Percentiles rank a stretch among this genome's conserved stretches.
These are phyloP conservation scores for Penicillium daleae DNA, from an alignment of 495 filamentous ascomycete species.

Conservation along the genomic window DNA sequence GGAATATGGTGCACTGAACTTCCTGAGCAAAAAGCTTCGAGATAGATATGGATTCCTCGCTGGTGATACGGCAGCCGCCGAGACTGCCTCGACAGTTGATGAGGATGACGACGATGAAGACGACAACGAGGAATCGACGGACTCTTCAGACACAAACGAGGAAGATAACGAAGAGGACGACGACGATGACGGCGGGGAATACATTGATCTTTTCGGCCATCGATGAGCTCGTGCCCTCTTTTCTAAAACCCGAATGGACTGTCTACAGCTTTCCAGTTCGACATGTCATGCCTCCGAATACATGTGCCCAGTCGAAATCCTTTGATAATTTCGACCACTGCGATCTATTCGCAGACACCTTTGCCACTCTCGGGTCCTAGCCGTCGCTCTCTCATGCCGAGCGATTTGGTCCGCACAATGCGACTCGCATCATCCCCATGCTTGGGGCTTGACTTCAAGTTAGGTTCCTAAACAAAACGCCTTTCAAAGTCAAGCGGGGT, in stretches of 20 bases:
- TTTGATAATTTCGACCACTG: background rate
- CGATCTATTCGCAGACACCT: background rate
- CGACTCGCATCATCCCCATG: background rate
- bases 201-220: conserved; percentile 74
- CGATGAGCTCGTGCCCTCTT: conserved; percentile 41
- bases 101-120: conserved; percentile 50
- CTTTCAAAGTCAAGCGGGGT: background rate
- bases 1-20: conserved; percentile 61
- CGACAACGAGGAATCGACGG: conserved; percentile 44
- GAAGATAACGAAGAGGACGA: conserved; percentile 56
- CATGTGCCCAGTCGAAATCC: background rate
- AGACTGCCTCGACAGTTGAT: conserved; percentile 34
- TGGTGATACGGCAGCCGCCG: conserved; percentile 33
- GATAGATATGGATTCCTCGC: conserved; percentile 48
- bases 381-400: background rate
- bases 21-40: conserved; percentile 57
- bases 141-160: conserved; percentile 35
- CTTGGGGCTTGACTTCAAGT: background rate
- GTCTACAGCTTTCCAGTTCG: background rate
- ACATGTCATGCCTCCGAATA: background rate
- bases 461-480: background rate
- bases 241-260: background rate
- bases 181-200: conserved; percentile 60
- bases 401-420: background rate
- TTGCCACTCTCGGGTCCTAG: background rate